Percentiles rank a stretch among this genome's conserved stretches.
Conservation (phyloP, 2,329 filamentous ascomycete genomes). For the Phialophora chinensis region DNA sequence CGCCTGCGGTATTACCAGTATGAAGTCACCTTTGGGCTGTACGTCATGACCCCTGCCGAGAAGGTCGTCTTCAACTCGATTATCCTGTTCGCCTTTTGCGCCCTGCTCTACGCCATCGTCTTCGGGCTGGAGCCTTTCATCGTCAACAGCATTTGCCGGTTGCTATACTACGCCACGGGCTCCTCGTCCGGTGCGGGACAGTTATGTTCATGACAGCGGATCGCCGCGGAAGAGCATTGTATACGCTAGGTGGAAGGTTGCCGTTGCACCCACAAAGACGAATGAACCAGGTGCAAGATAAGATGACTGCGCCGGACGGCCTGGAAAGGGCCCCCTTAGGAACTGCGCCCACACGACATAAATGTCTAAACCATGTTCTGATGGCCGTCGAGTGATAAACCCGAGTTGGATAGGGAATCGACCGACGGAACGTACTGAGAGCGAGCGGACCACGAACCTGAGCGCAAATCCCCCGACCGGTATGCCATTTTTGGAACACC, state of each 20-base stretch:
- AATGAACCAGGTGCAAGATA: background rate
- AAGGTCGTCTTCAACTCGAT: slow-evolving; percentile 93
- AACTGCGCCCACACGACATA: background rate
- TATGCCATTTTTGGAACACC: background rate
- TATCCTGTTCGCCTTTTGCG: slow-evolving; percentile 27
- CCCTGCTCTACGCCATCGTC: slow-evolving; percentile 32
- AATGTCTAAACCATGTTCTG: background rate
- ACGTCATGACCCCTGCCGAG: slow-evolving; percentile 95
- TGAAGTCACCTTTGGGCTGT: slow-evolving; percentile 96
- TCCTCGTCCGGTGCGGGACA: slow-evolving; percentile 29
- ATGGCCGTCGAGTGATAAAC: background rate
- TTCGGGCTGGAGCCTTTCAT: slow-evolving; percentile 35
- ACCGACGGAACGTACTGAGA: background rate
- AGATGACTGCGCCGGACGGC: background rate
- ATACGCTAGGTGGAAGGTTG: background rate
- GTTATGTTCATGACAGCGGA: slow-evolving; percentile 22
- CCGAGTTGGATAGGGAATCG: slow-evolving; percentile 2
- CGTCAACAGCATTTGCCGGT: slow-evolving; percentile 33
- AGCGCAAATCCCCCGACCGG: background rate
- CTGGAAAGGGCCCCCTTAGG: too few species aligned
- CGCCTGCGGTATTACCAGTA: slow-evolving; percentile 96
- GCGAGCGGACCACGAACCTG: background rate
- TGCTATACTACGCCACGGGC: slow-evolving; percentile 37
- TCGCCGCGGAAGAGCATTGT: background rate
- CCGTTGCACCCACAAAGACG: background rate